Evolutionary conservation across 345 rosid species (phyloP).

Genomic region (Sonneratia caseolaris): DNA sequence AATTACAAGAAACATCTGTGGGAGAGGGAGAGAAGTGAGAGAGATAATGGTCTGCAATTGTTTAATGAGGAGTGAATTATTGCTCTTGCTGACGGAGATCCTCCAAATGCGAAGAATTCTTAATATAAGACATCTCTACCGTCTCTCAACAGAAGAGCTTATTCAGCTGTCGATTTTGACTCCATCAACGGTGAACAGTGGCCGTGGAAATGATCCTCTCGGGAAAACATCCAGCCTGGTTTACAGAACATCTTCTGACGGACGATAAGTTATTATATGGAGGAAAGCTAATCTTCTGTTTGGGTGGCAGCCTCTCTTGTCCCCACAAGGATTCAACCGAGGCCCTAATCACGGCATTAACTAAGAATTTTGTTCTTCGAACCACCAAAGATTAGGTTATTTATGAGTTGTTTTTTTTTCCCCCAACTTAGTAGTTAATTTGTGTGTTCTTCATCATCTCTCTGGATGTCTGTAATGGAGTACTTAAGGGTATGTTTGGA

Average conservation of each 20-base stretch:
- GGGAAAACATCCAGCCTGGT: neutral
- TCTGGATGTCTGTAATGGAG: neutral
- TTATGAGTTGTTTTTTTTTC: neutral
- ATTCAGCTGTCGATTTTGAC: too few species aligned
- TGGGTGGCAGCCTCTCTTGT: neutral
- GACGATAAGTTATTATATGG: neutral
- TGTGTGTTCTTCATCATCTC: neutral
- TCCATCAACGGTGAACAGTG: constrained; percentile 7
- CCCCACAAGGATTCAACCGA: neutral
- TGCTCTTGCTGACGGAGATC: constrained; percentile 12
- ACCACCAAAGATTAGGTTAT: neutral
- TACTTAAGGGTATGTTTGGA: neutral
- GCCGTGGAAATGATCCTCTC: constrained; percentile 18
- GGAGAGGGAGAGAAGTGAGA: neutral
- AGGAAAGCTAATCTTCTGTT: constrained; percentile 10
- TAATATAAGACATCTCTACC: too few species aligned
- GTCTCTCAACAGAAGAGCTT: too few species aligned
- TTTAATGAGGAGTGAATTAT: constrained; percentile 26
- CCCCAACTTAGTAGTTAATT: neutral
- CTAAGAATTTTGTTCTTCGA: neutral
- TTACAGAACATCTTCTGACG: constrained; percentile 15
- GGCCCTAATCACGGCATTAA: constrained; percentile 1
- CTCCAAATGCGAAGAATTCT: too few species aligned
- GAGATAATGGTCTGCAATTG: constrained; percentile 4
- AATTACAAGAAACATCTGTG: neutral